Conservation (phyloP, 2,329 filamentous ascomycete species). For the Diaporthe sp. region DNA sequence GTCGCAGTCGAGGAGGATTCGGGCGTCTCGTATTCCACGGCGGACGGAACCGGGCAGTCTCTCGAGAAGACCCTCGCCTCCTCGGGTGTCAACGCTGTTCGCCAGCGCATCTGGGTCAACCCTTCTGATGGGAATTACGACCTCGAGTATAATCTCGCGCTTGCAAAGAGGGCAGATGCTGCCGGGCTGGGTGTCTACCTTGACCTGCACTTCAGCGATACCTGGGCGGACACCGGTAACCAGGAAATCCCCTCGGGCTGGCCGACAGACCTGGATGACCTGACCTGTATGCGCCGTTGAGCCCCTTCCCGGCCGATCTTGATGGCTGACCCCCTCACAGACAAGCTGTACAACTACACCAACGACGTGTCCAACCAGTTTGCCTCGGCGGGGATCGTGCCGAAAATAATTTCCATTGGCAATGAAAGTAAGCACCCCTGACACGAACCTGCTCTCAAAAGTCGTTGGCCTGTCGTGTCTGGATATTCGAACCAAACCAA, state of each 20-base stretch:
- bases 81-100: conserved; percentile 75
- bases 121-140: conserved; percentile 73
- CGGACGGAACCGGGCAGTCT: conserved; percentile 60
- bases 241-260: conserved; percentile 73
- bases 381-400: conserved; percentile 61
- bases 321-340: background rate
- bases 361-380: conserved; percentile 70
- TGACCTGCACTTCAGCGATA: conserved; percentile 75
- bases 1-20: conserved; percentile 70
- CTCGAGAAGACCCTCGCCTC: conserved; percentile 72
- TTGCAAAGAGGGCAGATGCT: conserved; percentile 73
- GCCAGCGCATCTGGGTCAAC: conserved; percentile 79
- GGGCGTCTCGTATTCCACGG: conserved; percentile 70
- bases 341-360: conserved; percentile 74
- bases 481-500: background rate
- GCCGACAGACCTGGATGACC: conserved; percentile 67
- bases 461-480: background rate
- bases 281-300: conserved; percentile 59
- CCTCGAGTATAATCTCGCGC: conserved; percentile 74
- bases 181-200: conserved; percentile 71
- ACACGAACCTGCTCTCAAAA: background rate
- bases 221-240: conserved; percentile 75
- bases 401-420: conserved; percentile 75
- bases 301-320: background rate
- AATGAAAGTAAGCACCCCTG: conserved; percentile 65